Conservation (phyloP, 306 rosid genomes). For the Prunus mira region DNA sequence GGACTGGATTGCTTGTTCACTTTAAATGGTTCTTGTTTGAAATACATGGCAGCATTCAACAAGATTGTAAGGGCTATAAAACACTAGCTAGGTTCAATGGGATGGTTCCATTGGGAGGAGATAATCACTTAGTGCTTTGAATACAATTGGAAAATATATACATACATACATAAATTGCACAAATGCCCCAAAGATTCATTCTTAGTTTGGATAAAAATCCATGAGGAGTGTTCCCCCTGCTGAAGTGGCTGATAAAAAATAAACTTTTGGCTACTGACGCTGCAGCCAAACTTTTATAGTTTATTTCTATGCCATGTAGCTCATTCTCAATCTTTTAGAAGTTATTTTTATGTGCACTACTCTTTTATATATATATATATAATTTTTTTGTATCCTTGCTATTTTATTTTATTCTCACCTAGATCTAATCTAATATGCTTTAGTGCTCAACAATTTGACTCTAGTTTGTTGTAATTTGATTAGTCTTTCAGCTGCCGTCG, state of each 20-base stretch:
- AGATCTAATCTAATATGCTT: not conserved
- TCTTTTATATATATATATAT: not conserved
- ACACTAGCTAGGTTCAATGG: not conserved
- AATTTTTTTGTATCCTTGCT: not conserved
- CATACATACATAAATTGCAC: no score
- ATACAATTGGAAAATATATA: not conserved
- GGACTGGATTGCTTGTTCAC: not conserved
- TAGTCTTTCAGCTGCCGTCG: conserved; percentile 73
- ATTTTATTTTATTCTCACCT: not conserved
- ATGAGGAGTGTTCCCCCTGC: not conserved
- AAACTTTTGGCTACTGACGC: not conserved
- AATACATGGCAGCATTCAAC: not conserved
- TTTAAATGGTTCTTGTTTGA: not conserved
- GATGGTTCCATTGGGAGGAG: not conserved
- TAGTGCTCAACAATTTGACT: conserved; percentile 25
- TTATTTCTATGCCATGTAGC: not conserved
- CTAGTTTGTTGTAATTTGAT: conserved; percentile 32
- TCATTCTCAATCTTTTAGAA: not conserved
- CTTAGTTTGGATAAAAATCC: not conserved
- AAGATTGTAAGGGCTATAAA: not conserved
- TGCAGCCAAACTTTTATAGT: not conserved
- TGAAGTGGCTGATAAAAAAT: not conserved
- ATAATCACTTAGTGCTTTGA: not conserved
- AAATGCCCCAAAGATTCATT: no score
- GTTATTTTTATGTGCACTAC: not conserved